Evolutionary conservation across 257 asterid species (phyloP).

Genomic region (Verbascum thapsus): DNA sequence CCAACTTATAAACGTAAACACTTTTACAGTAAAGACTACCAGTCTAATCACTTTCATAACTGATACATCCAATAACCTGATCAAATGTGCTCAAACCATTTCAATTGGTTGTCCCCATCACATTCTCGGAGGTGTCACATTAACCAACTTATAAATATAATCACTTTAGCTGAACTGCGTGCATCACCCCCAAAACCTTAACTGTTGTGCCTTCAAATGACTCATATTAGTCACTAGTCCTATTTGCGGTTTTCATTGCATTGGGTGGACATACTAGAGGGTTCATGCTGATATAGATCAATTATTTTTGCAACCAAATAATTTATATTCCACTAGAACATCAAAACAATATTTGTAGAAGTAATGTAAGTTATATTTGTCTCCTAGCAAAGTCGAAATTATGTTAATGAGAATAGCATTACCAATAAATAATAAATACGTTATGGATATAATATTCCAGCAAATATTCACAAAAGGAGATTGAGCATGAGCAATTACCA

Average conservation of each 20-base stretch:
- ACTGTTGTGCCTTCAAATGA: constrained; percentile 13
- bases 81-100: not conserved
- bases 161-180: constrained; percentile 3
- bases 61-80: not conserved
- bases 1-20: not conserved
- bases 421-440: constrained; percentile 17
- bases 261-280: not conserved
- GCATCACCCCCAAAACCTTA: constrained; percentile 15
- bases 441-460: constrained; percentile 6
- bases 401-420: constrained; percentile 21
- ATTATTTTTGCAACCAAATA: constrained; percentile 9
- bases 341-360: constrained; percentile 6
- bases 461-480: constrained; percentile 28
- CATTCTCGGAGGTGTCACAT: not conserved
- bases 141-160: constrained; percentile 22
- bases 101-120: not conserved
- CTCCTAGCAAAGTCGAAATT: constrained; percentile 17
- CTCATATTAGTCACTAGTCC: constrained; percentile 11
- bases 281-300: constrained; percentile 10
- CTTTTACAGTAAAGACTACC: not conserved
- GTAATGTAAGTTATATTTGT: not conserved
- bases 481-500: constrained; percentile 22
- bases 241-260: constrained; percentile 7
- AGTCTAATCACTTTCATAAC: not conserved
- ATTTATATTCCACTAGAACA: constrained; percentile 1